Evolutionary conservation across 75 land plant species (phyloP).

Genomic region (Gnetum montanum): DNA sequence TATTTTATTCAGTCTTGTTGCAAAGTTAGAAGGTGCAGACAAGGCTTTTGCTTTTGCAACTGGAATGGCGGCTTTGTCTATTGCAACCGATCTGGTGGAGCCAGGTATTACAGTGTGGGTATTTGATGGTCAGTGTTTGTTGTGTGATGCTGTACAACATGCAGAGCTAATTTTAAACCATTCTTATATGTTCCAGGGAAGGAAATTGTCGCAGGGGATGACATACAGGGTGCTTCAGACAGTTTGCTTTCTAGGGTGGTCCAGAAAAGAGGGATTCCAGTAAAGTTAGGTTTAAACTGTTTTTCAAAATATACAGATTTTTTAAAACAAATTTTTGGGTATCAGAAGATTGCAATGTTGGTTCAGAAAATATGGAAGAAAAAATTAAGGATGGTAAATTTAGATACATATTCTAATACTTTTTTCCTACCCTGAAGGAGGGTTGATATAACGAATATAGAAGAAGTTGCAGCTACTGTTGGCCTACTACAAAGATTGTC

Average conservation of each 20-base stretch:
- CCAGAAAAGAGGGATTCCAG: constrained; percentile 63
- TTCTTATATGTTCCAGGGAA: constrained; percentile 45
- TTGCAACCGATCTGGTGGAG: constrained; percentile 71
- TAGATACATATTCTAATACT: too few species aligned
- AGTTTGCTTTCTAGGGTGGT: constrained; percentile 71
- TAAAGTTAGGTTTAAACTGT: constrained; percentile 65
- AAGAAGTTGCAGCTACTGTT: constrained; percentile 67
- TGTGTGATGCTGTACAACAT: neutral
- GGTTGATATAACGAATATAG: constrained; percentile 61
- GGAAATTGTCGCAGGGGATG: constrained; percentile 96
- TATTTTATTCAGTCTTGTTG: constrained; percentile 46
- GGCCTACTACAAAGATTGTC: constrained; percentile 75
- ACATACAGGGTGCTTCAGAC: constrained; percentile 95
- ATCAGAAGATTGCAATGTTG: too few species aligned
- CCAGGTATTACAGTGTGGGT: constrained; percentile 33
- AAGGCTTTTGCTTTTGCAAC: constrained; percentile 90
- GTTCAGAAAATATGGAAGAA: too few species aligned
- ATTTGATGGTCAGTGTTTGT: neutral
- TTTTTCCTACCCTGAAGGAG: constrained; percentile 35
- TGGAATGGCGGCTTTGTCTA: constrained; percentile 93
- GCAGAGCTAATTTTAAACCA: too few species aligned
- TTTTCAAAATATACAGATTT: too few species aligned
- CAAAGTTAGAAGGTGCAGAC: constrained; percentile 86
- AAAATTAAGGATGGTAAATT: too few species aligned
- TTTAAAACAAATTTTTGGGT: too few species aligned